Evolutionary conservation across 306 rosid genomes (phyloP), one percentile per base, ranked within the genome.

Genomic region (Pyrus pyrifolia): DNA sequence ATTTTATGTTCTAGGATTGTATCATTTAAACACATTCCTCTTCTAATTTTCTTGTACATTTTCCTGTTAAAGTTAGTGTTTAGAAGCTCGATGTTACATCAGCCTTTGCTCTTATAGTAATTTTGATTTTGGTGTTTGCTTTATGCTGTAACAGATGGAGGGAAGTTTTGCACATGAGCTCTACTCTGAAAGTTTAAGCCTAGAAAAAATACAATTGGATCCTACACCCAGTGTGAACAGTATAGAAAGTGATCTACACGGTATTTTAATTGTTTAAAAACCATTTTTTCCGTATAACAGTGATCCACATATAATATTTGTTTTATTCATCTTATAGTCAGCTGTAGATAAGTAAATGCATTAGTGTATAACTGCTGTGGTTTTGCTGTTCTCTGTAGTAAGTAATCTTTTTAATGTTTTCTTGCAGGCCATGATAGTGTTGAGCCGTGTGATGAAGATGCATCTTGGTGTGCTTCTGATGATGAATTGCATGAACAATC

Each of bases 111-210:
- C 11, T 10, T 6, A 3, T 64, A 23, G 70, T 17, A 40, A 49
- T 61, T 13, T 30, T 65, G 6, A 10, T 65, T n/a, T 67, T 2
- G 18, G 73, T 73, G 22, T 8, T 73, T 65, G 25, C 23, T 64
- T 81, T 30, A 66, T 17, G 23, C 42, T 73, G 53, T 33, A 33
- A 82, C 80, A 87, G 96, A 93, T 89, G 98, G 91, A 86, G 75
- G 85, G 83, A 33, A 76, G 77, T 70, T 17, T 93, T 86, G 92
- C 96, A 46, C 88, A 88, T 75, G 93, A 89, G 75, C 93, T 93
- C 76, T 93, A 93, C 81, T 82, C 85, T 10, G 92, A 93, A 65
- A 89, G 89, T 68, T 81, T 87, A 49, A 81, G 79, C 71, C 17
- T 80, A 7, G 83, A 94, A 49, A 86, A 87, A 53, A 17, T 80